Base-by-base conservation (phyloP, 306 rosid species). In the Comarum palustre region DNA sequence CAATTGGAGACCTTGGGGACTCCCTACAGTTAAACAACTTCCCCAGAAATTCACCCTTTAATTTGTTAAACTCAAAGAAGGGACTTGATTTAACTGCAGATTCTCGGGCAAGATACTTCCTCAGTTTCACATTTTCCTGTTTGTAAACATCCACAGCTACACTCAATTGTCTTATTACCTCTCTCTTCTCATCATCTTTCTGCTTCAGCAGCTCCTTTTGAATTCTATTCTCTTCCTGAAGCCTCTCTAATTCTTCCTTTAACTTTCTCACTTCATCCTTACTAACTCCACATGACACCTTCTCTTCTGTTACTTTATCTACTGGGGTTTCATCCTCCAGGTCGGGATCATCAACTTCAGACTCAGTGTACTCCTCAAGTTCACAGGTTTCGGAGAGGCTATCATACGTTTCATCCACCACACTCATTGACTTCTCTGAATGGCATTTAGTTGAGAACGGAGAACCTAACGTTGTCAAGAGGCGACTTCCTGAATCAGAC, bases 281-380 rank as follows among this genome's bases (percentile, higher is more conserved):
- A 38, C 17, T 41, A 20, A 42, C 75, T 47, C n/a, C 61, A 32
- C 47, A 36, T 4, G 29, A 52, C 66, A 60, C 73, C 41, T 63
- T 69, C 72, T 74, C 82, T 58, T 68, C 68, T 10, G 51, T 54
- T 69, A 36, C 60, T 32, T 66, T 55, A 39, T 69, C 71, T 46
- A 75, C 81, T 17, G 73, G 64, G 74, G 68, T 50, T 34, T 75
- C 81, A 63, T 76, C 86, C 72, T 75, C 92, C 7, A 16, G 73
- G 52, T 90, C 90, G 1, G 98, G 92, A 76, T 93, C 93, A 80
- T 93, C 96, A 73, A 90, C 87, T 82, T 93, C 96, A 27, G 96
- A 93, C 61, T 88, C 90, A 5, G 79, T 82, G 17, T 75, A 79
- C 42, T 92, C 96, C 31, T 85, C 96, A 0, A 50, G 79, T 60